Conservation (phyloP, 192 early-diverging fungal genomes). For the Linnemannia schmuckeri region DNA sequence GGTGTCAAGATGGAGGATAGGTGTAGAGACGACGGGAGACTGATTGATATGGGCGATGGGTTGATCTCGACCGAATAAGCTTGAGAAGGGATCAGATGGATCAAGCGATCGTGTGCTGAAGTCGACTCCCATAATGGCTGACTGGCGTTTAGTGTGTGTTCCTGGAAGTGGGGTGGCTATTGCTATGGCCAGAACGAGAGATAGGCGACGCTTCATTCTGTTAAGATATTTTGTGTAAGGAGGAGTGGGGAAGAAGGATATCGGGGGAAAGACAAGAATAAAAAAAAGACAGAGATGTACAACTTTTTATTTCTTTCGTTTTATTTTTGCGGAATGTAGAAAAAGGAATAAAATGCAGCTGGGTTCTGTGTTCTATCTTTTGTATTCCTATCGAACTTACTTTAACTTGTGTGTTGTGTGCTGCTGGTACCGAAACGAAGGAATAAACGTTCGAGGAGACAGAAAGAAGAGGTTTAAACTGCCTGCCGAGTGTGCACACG, state of each 20-base stretch:
- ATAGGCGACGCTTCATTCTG: constrained; percentile 14
- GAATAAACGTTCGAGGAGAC: too few species aligned
- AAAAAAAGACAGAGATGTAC: not conserved
- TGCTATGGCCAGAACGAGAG: not conserved
- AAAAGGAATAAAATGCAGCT: not conserved
- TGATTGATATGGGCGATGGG: not conserved
- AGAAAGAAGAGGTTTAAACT: too few species aligned
- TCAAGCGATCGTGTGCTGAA: not conserved
- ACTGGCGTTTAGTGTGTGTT: not conserved
- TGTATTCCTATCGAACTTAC: too few species aligned
- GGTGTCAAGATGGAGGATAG: not conserved
- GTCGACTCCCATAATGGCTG: not conserved
- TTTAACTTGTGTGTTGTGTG: too few species aligned
- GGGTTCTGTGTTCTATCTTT: too few species aligned
- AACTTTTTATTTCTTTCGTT: not conserved
- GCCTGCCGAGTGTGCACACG: too few species aligned
- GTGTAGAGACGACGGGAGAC: not conserved
- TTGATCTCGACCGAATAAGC: not conserved
- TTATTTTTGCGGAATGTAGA: not conserved
- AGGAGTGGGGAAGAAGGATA: not conserved
- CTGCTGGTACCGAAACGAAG: too few species aligned
- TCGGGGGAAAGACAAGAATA: not conserved
- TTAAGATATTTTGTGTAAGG: not conserved
- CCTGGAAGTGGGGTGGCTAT: not conserved
- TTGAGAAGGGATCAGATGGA: not conserved